Conservation (phyloP, 2,329 filamentous ascomycete species). For the Fusarium drepaniforme region DNA sequence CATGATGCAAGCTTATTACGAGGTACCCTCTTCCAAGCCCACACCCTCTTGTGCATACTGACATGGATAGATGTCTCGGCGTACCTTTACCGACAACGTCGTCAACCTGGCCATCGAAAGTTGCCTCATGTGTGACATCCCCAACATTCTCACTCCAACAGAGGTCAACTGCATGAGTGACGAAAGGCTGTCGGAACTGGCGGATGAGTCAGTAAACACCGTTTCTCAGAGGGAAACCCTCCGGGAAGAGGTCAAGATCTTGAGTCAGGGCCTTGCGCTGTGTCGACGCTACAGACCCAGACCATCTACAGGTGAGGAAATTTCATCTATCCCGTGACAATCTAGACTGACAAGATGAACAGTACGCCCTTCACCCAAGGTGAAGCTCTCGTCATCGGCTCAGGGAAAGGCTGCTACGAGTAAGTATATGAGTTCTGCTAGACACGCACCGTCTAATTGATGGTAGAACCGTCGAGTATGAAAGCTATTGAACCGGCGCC, state of each 20-base stretch:
- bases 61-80: slow-evolving; percentile 52
- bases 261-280: slow-evolving; percentile 15
- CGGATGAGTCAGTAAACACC: slow-evolving; percentile 13
- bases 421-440: background rate
- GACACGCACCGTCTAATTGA: background rate
- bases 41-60: fast-evolving
- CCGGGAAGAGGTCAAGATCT: slow-evolving; percentile 18
- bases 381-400: background rate
- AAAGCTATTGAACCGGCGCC: background rate
- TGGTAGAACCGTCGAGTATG: background rate
- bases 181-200: slow-evolving; percentile 22
- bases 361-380: slow-evolving; percentile 9
- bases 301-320: slow-evolving; percentile 18
- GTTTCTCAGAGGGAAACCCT: slow-evolving; percentile 16
- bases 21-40: slow-evolving; percentile 44
- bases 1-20: slow-evolving; percentile 58
- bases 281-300: slow-evolving; percentile 25
- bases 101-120: slow-evolving; percentile 62
- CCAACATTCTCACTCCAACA: slow-evolving; percentile 54
- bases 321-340: background rate
- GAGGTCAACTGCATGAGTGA: slow-evolving; percentile 13
- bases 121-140: slow-evolving; percentile 57
- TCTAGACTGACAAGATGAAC: background rate
- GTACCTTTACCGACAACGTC: slow-evolving; percentile 61
- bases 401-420: background rate